A percentile compares a stretch with the other conserved stretches of the same genome.
phyloP scores from a whole-genome alignment of 1,284 basidiomycete species.

The Irpex sp. region DNA sequence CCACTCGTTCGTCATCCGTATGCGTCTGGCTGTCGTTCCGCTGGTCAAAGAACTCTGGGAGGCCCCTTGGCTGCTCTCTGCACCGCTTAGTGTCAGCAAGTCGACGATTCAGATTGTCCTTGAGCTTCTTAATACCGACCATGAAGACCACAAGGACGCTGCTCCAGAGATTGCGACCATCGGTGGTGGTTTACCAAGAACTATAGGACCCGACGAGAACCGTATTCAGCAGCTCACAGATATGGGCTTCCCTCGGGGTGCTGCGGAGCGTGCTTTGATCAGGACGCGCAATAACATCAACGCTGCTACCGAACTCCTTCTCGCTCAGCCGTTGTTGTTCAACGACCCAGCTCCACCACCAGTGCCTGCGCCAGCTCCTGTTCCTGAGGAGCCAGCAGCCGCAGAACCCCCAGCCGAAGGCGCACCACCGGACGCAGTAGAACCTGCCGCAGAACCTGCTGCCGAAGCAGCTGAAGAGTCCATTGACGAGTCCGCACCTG shows the following conservation, averaged over 20 bases:
- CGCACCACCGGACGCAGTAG: slow-evolving; percentile 12
- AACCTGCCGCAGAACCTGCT: slow-evolving; percentile 15
- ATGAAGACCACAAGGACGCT: slow-evolving; percentile 60
- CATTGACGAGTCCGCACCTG: neutral
- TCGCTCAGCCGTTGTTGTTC: slow-evolving; percentile 79
- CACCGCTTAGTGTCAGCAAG: slow-evolving; percentile 72
- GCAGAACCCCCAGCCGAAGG: neutral
- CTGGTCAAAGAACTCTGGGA: slow-evolving; percentile 76
- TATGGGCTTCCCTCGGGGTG: slow-evolving; percentile 93
- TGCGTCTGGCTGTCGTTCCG: slow-evolving; percentile 74
- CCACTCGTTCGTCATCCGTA: slow-evolving; percentile 80
- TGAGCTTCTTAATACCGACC: slow-evolving; percentile 80
- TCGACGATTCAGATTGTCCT: slow-evolving; percentile 77
- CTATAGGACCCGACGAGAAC: slow-evolving; percentile 66
- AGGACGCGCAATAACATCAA: slow-evolving; percentile 89
- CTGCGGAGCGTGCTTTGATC: slow-evolving; percentile 79
- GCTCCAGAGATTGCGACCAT: slow-evolving; percentile 17
- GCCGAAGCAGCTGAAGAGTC: neutral
- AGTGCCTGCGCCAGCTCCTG: neutral
- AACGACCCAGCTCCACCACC: slow-evolving; percentile 33
- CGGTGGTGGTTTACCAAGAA: slow-evolving; percentile 33
- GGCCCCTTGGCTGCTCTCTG: slow-evolving; percentile 76
- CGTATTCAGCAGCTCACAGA: slow-evolving; percentile 84
- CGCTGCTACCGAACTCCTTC: slow-evolving; percentile 85
- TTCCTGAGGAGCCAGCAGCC: too few species aligned